Base-by-base conservation (phyloP, 768 basidiomycete genomes). In the Mrakia frigida region DNA sequence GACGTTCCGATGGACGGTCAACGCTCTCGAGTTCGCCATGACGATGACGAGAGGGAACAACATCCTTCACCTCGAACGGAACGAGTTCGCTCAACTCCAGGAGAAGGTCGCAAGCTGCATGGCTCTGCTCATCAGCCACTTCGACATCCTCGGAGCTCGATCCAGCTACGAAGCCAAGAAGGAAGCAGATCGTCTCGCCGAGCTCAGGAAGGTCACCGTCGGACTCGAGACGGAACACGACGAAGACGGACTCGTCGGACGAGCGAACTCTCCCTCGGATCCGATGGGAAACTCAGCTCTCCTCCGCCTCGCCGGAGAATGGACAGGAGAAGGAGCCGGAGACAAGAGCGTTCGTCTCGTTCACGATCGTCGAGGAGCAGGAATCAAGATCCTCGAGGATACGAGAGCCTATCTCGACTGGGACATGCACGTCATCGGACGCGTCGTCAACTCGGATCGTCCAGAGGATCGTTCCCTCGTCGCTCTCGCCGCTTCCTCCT, bases 1-100 rank as follows among this genome's bases (percentile, higher is more conserved):
- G 83, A 98, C 94, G 0, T 99, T 99, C 87, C 91, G 92, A 82
- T 98, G 95, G 95, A 95, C 97, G 11, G 94, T 99, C 73, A 92
- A 91, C 76, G 95, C 97, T 2, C 88, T 99, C 41, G 94, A 97
- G 81, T 98, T 94, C 81, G 90, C 94, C 1, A 88, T 93, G 76
- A 88, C 90, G 77, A 90, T 95, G 74, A 98, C 94, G 21, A 88
- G 90, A 79, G 89, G 92, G 74, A 92, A 91, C 82, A 90, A 90
- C 81, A 98, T 99, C 80, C 87, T 97, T 16, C 90, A 95, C 35
- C 87, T 98, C 71, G 90, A 92, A 18, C 88, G 89, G 75, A 89
- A 90, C 77, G 93, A 99, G 83, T 99, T 99, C 82, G 89, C 92
- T 81, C 88, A 92, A 85, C 86, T 99, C 46, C 88, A 92, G 63